Evolutionary conservation across 2,329 filamentous ascomycete species (phyloP), one percentile per base, ranked within the genome.

Genomic region (Xylariaceae sp.): DNA sequence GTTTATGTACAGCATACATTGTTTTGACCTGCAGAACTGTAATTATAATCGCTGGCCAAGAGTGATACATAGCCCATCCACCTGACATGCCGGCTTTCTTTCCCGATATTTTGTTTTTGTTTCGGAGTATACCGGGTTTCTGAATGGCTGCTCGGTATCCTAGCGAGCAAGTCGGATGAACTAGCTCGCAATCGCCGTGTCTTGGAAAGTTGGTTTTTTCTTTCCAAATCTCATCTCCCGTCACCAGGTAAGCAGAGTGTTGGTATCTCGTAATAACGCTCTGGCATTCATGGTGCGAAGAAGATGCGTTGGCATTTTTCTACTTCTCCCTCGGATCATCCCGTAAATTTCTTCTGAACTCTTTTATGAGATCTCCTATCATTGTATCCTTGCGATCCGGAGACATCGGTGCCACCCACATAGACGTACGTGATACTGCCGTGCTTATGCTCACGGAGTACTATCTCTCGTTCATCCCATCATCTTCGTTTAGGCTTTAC

Each of bases 231-330:
- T 7, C 28, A 46, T 52, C 43, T 29, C 6, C 41, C n/a, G n/a
- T n/a, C n/a, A n/a, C n/a, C n/a, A n/a, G n/a, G 29, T 33, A 33
- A 33, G n/a, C 34, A 37, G 34, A 5, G 4, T 17, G 6, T 6
- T 17, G 34, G 21, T 31, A 26, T 19, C 31, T 29, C 31, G 11
- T 39, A 36, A 4, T 23, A 14, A 26, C 11, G 17, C 24, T n/a
- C 31, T 11, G 37, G n/a, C 17, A 29, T 9, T 16, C 21, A n/a
- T 17, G 4, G 2, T n/a, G n/a, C n/a, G n/a, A 12, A 11, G n/a
- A 33, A 16, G n/a, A 37, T 39, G 33, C 28, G 31, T 29, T 43
- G 51, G 21, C 26, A 50, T 53, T 53, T 52, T 57, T 60, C 53
- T 57, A 57, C 53, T 57, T 60, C 8, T 9, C 12, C 11, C 11